Conservation (phyloP, 1,284 basidiomycete species). For the Erythrobasidium hasegawianum region DNA sequence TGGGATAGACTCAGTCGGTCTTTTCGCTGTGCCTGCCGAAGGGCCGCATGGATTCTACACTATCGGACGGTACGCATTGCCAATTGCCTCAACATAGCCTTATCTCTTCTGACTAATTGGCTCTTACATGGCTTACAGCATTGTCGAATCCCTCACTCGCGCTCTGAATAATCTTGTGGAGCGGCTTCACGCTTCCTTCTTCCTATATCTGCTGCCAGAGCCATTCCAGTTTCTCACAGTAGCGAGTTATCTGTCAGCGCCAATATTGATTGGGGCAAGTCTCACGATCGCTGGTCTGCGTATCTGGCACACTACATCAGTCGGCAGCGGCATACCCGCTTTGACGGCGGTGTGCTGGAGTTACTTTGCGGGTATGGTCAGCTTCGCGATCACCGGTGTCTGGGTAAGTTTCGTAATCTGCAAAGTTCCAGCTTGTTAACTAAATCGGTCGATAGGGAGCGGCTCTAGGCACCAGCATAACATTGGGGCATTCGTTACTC, state of each 20-base stretch:
- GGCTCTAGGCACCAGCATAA: no score
- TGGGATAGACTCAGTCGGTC: constrained; percentile 87
- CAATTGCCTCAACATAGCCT: no score
- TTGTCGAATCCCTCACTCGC: constrained; percentile 77
- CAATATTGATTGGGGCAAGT: constrained; percentile 70
- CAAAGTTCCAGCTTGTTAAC: constrained; percentile 40
- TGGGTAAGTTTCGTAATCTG: constrained; percentile 45
- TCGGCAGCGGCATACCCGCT: constrained; percentile 55
- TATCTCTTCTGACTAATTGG: no score
- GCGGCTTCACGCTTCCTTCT: constrained; percentile 89
- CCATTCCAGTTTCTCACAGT: constrained; percentile 80
- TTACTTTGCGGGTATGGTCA: constrained; percentile 24
- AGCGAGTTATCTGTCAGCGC: constrained; percentile 80
- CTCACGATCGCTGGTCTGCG: constrained; percentile 75
- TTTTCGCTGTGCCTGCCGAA: constrained; percentile 78
- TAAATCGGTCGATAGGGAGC: constrained; percentile 5
- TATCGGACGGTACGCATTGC: constrained; percentile 65
- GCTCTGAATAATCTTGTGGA: constrained; percentile 89
- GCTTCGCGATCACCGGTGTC: neutral
- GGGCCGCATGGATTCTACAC: constrained; percentile 95
- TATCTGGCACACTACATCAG: constrained; percentile 58
- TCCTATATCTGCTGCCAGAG: constrained; percentile 80
- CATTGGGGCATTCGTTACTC: constrained; percentile 41
- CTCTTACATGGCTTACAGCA: constrained; percentile 53
- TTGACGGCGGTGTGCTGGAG: constrained; percentile 55